These are phyloP conservation scores for Xerocomus spinulosus DNA, from an alignment of 768 basidiomycete species.

Conservation along the genomic window DNA sequence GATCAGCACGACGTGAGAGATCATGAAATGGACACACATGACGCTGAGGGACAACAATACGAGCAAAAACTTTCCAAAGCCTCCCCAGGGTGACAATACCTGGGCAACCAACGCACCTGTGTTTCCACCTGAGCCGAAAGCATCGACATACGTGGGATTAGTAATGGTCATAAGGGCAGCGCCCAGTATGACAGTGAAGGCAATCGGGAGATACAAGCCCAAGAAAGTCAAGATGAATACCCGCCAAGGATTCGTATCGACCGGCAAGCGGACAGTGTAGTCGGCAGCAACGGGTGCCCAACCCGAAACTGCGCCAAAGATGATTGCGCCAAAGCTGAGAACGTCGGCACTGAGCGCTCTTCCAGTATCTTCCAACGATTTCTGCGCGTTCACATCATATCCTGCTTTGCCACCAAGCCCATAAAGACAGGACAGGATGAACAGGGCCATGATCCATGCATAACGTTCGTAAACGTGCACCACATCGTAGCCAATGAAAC, in stretches of 20 bases:
- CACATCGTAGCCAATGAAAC: constrained; percentile 44
- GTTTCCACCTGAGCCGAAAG: constrained; percentile 35
- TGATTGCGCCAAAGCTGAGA: constrained; percentile 48
- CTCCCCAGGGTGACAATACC: constrained; percentile 42
- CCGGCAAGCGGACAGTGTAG: constrained; percentile 49
- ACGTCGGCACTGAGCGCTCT: constrained; percentile 42
- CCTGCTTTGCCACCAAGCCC: constrained; percentile 46
- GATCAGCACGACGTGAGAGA: neutral
- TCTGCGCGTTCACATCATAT: constrained; percentile 42
- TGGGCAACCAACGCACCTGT: constrained; percentile 33
- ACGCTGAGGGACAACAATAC: constrained; percentile 40
- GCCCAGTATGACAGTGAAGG: constrained; percentile 35
- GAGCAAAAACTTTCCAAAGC: constrained; percentile 39
- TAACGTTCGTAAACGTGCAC: constrained; percentile 51
- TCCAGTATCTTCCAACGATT: constrained; percentile 40
- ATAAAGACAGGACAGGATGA: constrained; percentile 49
- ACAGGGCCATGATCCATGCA: constrained; percentile 45
- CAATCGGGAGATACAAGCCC: constrained; percentile 46
- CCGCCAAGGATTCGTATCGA: constrained; percentile 36
- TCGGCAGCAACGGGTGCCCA: constrained; percentile 54
- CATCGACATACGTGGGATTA: constrained; percentile 35
- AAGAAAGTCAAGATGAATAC: constrained; percentile 49
- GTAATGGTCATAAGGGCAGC: constrained; percentile 42
- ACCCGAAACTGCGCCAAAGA: constrained; percentile 46
- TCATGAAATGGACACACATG: constrained; percentile 28